phyloP scores from a whole-genome alignment of 768 basidiomycete species.

The Rhodosporidiobolus sp. region DNA sequence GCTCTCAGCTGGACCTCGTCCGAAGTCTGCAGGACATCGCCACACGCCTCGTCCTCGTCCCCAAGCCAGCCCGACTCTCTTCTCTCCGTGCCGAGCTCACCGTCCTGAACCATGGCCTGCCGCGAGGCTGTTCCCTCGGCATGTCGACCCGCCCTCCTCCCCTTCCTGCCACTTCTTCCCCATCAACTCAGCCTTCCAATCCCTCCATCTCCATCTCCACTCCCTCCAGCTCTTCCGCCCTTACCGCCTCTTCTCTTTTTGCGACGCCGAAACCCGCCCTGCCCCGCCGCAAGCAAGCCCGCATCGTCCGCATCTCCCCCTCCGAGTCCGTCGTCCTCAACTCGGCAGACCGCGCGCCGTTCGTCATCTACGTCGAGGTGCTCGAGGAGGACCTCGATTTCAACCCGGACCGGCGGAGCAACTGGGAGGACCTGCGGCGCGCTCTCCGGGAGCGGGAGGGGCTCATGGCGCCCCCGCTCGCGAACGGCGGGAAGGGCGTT shows the following conservation, averaged over 20 bases:
- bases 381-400: conserved; percentile 87
- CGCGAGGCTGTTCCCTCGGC: conserved; percentile 71
- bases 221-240: not conserved
- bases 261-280: conserved; percentile 44
- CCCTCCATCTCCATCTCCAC: conserved; percentile 5
- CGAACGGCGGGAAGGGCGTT: not conserved
- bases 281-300: conserved; percentile 55
- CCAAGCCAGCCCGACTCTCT: conserved; percentile 88
- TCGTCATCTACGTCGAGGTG: conserved; percentile 85
- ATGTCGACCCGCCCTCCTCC: conserved; percentile 33
- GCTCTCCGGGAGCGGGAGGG: conserved; percentile 51
- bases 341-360: conserved; percentile 93
- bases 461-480: not conserved
- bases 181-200: not conserved
- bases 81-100: conserved; percentile 96
- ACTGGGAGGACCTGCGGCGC: conserved; percentile 72
- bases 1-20: conserved; percentile 48
- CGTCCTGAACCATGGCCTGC: conserved; percentile 88
- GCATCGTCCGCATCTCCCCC: conserved; percentile 93
- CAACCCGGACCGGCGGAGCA: conserved; percentile 74
- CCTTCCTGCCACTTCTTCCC: not conserved
- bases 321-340: conserved; percentile 97
- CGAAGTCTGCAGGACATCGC: conserved; percentile 80
- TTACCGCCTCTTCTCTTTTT: not conserved
- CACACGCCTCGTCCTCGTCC: conserved; percentile 84